A percentile compares a stretch with the other conserved stretches of the same genome.
Conservation (phyloP, 1,284 basidiomycete genomes). For the Ganoderma leucocontextum region DNA sequence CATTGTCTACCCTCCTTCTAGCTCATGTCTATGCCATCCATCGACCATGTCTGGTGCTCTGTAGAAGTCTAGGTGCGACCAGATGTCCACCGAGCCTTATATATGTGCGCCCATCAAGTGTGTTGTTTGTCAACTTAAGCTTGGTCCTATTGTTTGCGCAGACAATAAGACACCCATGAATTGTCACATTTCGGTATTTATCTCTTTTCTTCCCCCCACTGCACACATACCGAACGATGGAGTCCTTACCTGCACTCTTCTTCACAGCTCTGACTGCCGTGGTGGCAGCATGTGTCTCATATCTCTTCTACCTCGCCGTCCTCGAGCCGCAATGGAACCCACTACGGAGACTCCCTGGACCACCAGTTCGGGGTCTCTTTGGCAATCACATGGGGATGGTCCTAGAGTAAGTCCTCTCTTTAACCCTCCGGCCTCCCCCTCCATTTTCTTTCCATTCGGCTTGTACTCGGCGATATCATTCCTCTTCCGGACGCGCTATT, state of each 20-base stretch:
- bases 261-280: conserved; percentile 31
- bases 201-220: conserved; percentile 10
- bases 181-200: conserved; percentile 17
- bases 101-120: background rate
- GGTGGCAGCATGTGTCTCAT: conserved; percentile 24
- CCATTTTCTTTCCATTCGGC: background rate
- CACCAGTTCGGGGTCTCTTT: conserved; percentile 57
- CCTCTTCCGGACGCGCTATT: background rate
- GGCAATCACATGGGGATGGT: conserved; percentile 61
- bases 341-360: conserved; percentile 64
- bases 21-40: background rate
- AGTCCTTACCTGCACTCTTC: conserved; percentile 16
- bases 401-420: conserved; percentile 57
- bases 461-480: background rate
- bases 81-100: background rate
- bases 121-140: conserved; percentile 7
- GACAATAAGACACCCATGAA: conserved; percentile 27
- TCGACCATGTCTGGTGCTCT: background rate
- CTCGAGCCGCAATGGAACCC: conserved; percentile 58
- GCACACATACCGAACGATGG: background rate
- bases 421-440: background rate
- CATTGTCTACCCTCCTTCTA: background rate
- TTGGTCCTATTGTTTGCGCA: conserved; percentile 23
- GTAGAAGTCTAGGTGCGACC: background rate
- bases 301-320: conserved; percentile 43